Evolutionary conservation across 2,329 filamentous ascomycete genomes (phyloP).

Genomic region (Arthrobotrys musiformis): DNA sequence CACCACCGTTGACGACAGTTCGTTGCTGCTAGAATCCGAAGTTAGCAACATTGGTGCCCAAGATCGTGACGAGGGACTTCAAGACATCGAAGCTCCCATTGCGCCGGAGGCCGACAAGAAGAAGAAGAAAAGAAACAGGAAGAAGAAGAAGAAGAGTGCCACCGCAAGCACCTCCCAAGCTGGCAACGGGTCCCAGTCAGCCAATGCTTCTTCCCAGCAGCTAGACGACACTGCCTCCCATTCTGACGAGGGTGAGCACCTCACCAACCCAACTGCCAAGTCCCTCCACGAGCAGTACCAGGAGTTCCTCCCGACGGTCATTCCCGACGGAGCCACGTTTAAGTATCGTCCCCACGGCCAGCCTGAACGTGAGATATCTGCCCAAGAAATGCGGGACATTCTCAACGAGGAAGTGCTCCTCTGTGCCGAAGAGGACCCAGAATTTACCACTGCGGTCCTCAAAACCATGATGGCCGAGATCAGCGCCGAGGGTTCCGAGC

Average conservation of each 20-base stretch:
- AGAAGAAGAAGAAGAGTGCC: constrained; percentile 9
- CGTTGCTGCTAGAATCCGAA: background rate
- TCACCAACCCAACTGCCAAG: background rate
- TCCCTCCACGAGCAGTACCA: background rate
- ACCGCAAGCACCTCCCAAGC: background rate
- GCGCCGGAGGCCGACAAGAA: background rate
- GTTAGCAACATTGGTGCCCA: background rate
- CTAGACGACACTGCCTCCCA: background rate
- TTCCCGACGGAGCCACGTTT: background rate
- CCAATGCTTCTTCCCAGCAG: background rate
- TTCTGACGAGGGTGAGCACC: background rate
- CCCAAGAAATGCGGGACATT: background rate
- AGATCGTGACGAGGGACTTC: background rate
- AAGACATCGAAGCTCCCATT: background rate
- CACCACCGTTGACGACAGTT: no score
- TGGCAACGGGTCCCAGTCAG: background rate
- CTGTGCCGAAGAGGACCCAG: background rate
- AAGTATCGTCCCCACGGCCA: background rate
- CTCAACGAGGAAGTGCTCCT: background rate
- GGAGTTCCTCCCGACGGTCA: background rate
- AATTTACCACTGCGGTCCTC: background rate
- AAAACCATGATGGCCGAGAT: background rate
- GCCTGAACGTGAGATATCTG: background rate
- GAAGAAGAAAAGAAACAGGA: constrained; percentile 33
- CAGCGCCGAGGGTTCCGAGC: background rate